Conservation (phyloP, 257 asterid species). For the Jacaranda copaia region DNA sequence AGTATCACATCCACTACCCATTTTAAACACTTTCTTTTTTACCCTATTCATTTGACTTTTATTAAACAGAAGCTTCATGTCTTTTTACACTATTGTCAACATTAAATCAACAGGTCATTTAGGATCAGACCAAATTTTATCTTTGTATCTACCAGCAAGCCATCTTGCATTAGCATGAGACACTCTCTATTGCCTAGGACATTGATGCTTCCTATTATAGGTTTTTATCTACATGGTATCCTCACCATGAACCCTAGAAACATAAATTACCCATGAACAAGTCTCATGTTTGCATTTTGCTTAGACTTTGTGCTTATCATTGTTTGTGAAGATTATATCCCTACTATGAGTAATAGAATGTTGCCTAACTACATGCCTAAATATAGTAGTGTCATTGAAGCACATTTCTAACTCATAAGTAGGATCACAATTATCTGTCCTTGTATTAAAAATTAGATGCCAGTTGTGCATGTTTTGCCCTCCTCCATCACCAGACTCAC, state of each 20-base stretch:
- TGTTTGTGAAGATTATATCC: neutral
- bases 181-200: neutral
- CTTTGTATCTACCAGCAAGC: neutral
- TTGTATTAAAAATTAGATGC: neutral
- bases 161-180: neutral
- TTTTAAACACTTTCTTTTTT: neutral
- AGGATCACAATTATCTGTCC: neutral
- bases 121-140: neutral
- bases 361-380: neutral
- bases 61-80: neutral
- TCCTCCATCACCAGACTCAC: neutral
- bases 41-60: neutral
- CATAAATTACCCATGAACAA: neutral
- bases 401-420: neutral
- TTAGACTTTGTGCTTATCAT: slow-evolving; percentile 3
- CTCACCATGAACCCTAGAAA: neutral
- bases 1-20: neutral
- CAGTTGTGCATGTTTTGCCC: neutral
- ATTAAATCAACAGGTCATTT: neutral
- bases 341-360: neutral
- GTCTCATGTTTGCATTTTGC: neutral
- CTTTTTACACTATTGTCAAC: neutral
- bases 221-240: neutral
- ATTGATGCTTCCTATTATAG: neutral
- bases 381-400: neutral